Conservation (phyloP, 306 rosid species). For the Prunus davidiana region DNA sequence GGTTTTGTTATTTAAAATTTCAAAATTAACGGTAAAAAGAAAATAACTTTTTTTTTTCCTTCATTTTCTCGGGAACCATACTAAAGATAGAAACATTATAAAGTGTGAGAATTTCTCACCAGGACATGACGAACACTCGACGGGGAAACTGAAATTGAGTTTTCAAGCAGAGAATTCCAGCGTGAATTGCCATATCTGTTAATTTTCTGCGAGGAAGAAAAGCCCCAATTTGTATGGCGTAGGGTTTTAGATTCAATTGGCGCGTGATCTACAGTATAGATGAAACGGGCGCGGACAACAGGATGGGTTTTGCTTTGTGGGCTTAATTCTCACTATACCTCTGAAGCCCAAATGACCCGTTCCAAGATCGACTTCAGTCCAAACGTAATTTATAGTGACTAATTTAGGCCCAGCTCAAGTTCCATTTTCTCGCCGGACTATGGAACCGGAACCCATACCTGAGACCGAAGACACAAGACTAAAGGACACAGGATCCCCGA, state of each 20-base stretch:
- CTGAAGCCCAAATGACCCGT: too few species aligned
- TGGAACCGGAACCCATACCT: too few species aligned
- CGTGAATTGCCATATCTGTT: constrained; percentile 48
- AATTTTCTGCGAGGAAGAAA: background rate
- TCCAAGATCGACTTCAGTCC: too few species aligned
- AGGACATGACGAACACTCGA: constrained; percentile 33
- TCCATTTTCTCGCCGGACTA: too few species aligned
- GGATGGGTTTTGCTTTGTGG: too few species aligned
- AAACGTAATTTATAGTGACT: too few species aligned
- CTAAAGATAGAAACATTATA: constrained; percentile 1
- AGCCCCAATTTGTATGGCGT: background rate
- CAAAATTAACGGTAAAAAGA: background rate
- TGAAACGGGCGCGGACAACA: too few species aligned
- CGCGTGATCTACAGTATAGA: background rate
- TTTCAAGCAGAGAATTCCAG: constrained; percentile 45
- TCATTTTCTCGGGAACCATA: constrained; percentile 13
- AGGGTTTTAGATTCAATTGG: background rate
- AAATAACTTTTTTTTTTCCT: background rate
- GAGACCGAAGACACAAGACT: too few species aligned
- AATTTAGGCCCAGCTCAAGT: too few species aligned
- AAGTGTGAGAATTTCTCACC: constrained; percentile 36
- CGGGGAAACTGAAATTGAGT: constrained; percentile 37
- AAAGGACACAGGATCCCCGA: too few species aligned
- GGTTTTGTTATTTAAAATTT: background rate
- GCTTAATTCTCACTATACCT: too few species aligned